Evolutionary conservation across 108 stramenopile genomes (phyloP).

Genomic region (Schizochytrium sp.): DNA sequence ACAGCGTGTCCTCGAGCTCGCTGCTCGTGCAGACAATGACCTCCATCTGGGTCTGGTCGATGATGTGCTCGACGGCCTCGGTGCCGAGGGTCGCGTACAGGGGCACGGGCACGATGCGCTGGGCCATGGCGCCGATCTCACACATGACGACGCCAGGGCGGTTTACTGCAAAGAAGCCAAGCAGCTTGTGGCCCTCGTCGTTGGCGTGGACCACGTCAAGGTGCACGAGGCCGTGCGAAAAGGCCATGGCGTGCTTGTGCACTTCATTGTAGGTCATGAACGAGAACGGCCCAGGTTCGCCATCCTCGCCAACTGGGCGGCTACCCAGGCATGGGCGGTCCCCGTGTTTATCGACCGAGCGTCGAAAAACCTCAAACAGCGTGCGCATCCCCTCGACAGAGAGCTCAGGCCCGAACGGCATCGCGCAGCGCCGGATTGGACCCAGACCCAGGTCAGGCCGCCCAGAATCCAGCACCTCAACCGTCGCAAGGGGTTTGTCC

Average conservation of each 20-base stretch:
- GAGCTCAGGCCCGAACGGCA: neutral
- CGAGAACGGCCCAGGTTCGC: neutral
- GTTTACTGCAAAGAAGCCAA: neutral
- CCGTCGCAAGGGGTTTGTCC: neutral
- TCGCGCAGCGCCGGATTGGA: neutral
- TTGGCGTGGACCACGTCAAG: neutral
- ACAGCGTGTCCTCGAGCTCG: neutral
- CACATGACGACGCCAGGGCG: neutral
- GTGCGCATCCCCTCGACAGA: neutral
- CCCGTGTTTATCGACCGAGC: neutral
- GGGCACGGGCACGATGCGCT: conserved; percentile 31
- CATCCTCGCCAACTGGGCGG: neutral
- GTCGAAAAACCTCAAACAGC: neutral
- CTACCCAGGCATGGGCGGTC: neutral
- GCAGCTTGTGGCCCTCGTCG: neutral
- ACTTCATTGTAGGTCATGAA: neutral
- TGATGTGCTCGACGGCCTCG: conserved; percentile 33
- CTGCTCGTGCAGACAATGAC: neutral
- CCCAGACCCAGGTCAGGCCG: neutral
- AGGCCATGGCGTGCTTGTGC: neutral
- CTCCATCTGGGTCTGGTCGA: conserved; percentile 29
- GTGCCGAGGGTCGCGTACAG: conserved; percentile 43
- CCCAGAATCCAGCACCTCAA: neutral
- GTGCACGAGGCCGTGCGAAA: neutral
- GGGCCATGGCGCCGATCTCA: neutral